Evolutionary conservation across 1,139 yeast species (phyloP).

Genomic region (Protomyces gravidus): DNA sequence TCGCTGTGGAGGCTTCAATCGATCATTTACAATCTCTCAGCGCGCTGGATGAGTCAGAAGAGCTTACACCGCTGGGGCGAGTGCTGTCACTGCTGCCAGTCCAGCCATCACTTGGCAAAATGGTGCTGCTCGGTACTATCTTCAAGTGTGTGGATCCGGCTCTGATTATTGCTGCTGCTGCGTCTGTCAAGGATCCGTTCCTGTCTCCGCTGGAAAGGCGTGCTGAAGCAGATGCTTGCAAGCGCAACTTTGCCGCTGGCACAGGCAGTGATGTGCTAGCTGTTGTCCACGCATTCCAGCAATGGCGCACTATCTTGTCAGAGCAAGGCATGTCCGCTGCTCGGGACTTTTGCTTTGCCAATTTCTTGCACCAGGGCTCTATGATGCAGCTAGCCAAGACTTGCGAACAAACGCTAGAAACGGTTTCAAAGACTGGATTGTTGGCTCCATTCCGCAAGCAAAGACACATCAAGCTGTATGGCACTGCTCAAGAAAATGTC

Average conservation of each 20-base stretch:
- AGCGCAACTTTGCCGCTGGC: conserved; percentile 17
- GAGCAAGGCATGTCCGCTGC: conserved; percentile 9
- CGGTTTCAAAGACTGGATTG: conserved; percentile 29
- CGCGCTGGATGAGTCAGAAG: conserved; percentile 57
- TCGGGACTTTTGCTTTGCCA: conserved; percentile 10
- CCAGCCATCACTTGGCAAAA: conserved; percentile 68
- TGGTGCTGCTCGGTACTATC: conserved; percentile 47
- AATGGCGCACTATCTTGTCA: conserved; percentile 7
- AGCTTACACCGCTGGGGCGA: conserved; percentile 58
- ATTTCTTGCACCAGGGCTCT: conserved; percentile 31
- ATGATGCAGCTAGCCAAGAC: conserved; percentile 29
- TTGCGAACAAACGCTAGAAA: conserved; percentile 32
- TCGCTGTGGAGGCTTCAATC: conserved; percentile 54
- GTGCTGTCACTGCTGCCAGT: conserved; percentile 48
- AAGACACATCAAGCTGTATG: conserved; percentile 25
- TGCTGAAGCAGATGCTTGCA: conserved; percentile 22
- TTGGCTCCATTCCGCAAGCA: not conserved
- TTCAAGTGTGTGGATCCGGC: conserved; percentile 35
- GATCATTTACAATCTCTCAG: conserved; percentile 45
- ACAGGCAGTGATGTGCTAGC: conserved; percentile 28
- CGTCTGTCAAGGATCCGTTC: conserved; percentile 32
- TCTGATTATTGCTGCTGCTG: conserved; percentile 33
- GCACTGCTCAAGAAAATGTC: conserved; percentile 31
- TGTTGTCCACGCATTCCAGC: conserved; percentile 26
- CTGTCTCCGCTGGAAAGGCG: conserved; percentile 29